Conservation (phyloP, 2,329 filamentous ascomycete genomes). For the Claviceps monticola region DNA sequence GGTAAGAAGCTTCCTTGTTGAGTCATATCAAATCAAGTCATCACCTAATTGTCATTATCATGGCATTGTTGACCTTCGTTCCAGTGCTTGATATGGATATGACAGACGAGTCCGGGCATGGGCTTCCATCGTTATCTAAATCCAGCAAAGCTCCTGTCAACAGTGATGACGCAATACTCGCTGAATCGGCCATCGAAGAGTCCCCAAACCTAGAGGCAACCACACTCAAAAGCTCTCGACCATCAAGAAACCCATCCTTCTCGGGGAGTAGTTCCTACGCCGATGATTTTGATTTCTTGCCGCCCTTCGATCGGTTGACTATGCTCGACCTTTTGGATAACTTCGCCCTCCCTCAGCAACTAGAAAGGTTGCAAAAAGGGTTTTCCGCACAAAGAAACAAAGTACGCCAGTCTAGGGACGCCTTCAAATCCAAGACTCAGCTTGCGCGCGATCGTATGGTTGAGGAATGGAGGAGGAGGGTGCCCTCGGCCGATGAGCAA, state of each 20-base stretch:
- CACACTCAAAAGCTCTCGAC: slow-evolving; percentile 34
- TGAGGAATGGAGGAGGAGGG: slow-evolving; percentile 78
- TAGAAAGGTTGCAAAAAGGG: slow-evolving; percentile 80
- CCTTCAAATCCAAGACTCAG: slow-evolving; percentile 59
- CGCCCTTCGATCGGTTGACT: slow-evolving; percentile 77
- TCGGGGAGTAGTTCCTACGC: slow-evolving; percentile 77
- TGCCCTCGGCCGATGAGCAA: slow-evolving; percentile 82
- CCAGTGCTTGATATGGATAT: not conserved
- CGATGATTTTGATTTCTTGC: slow-evolving; percentile 76
- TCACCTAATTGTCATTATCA: not conserved
- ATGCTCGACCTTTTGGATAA: slow-evolving; percentile 93
- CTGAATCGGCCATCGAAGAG: slow-evolving; percentile 30
- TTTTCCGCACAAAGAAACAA: slow-evolving; percentile 74
- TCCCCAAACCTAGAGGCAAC: slow-evolving; percentile 37
- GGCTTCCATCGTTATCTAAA: not conserved
- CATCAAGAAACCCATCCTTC: slow-evolving; percentile 69
- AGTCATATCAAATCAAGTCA: not conserved
- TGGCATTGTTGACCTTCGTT: not conserved
- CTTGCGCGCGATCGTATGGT: slow-evolving; percentile 80
- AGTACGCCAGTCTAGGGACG: slow-evolving; percentile 70
- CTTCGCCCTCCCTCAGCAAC: slow-evolving; percentile 73
- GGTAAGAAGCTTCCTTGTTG: not conserved
- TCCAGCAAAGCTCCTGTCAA: slow-evolving; percentile 29
- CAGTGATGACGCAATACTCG: slow-evolving; percentile 26
- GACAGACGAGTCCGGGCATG: not conserved